Evolutionary conservation across 179 eudicot genomes (phyloP), one percentile per base, ranked within the genome.

Genomic region (Amaranthus tricolor): DNA sequence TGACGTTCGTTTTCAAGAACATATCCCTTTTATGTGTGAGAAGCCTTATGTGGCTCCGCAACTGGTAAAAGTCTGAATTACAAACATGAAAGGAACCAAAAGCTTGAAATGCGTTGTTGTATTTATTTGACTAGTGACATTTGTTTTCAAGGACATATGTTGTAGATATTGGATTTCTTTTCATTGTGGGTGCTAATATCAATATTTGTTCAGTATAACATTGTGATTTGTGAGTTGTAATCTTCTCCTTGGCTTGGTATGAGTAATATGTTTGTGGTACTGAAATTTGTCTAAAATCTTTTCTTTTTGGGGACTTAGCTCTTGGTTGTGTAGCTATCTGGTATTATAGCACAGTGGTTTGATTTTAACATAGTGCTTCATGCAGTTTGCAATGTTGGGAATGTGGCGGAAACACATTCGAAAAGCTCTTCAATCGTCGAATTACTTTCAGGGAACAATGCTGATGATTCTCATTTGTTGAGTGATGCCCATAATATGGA

Each of bases 21-120:
- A 31, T 31, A 31, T 93, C 24, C 96, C 97, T 50, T 72, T 60
- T 75, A 57, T 84, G n/a, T 48, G 62, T 47, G 67, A 70, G 31
- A 74, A 77, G 19, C 60, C 84, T 43, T 19, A 12, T 44, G 68
- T 76, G 24, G 64, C 81, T 68, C 71, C 71, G 19, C 85, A 73
- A 60, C 63, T 49, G 77, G 79, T 81, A 74, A 64, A 53, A 60
- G 40, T 70, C 61, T 59, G 69, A 62, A 63, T 53, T 55, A 9
- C 20, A 57, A 2, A 24, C 68, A 70, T 50, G 70, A 47, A 55
- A 73, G 68, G 71, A 77, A 71, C 80, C 69, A 72, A 59, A 16
- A 59, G n/a, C 16, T 53, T 43, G 17, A 56, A 8, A 21, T 31
- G 24, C 16, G 48, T 57, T 64, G 40, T 49, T 8, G 1, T 15